Conservation (phyloP, 352 stramenopile species). For the Blastocystis sp. region DNA sequence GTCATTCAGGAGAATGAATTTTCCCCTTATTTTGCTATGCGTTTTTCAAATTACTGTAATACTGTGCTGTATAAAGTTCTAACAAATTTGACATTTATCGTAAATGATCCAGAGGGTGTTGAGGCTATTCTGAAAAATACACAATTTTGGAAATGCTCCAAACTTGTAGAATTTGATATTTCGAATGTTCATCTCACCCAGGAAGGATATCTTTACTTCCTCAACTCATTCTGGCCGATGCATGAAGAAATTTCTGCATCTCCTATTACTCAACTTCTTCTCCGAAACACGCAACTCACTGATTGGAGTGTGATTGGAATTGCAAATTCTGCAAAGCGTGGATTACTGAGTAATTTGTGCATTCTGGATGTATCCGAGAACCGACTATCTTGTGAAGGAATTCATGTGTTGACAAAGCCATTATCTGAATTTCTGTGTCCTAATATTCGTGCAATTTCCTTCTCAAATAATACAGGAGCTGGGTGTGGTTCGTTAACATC, state of each 20-base stretch:
- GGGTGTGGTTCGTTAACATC: background rate
- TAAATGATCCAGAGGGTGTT: background rate
- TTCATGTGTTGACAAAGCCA: background rate
- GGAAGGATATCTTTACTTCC: background rate
- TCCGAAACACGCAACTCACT: background rate
- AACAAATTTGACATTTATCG: background rate
- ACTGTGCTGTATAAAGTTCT: background rate
- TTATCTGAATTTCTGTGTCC: background rate
- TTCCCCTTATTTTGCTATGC: background rate
- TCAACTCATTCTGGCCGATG: background rate
- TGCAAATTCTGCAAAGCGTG: background rate
- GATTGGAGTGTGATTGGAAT: background rate
- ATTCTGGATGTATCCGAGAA: background rate
- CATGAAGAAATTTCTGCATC: background rate
- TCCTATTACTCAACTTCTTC: background rate
- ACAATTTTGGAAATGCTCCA: background rate
- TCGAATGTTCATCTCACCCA: background rate
- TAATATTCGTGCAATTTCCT: background rate
- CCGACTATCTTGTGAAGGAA: background rate
- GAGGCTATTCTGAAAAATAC: background rate
- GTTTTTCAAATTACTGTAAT: background rate
- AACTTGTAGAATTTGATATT: background rate
- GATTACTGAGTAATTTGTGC: background rate
- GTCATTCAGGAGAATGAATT: conserved; percentile 4
- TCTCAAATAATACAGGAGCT: background rate